Evolutionary conservation across 1,139 yeast genomes (phyloP).

Genomic region (Kazachstania sp.): DNA sequence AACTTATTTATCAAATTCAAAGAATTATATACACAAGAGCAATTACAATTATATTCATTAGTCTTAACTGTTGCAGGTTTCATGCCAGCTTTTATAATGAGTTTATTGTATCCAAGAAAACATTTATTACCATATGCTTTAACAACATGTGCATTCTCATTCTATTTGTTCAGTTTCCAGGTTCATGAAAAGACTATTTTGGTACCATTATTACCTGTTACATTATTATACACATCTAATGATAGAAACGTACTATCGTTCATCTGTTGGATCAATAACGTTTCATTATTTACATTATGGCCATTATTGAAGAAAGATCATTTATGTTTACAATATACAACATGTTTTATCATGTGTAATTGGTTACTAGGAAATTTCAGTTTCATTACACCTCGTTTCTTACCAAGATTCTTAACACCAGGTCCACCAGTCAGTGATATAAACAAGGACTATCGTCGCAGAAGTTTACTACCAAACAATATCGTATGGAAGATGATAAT

Average conservation of each 20-base stretch:
- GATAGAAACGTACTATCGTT: constrained; percentile 56
- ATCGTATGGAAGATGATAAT: constrained; percentile 52
- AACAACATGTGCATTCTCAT: constrained; percentile 78
- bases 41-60: constrained; percentile 58
- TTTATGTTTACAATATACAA: constrained; percentile 60
- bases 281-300: constrained; percentile 78
- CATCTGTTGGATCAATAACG: constrained; percentile 80
- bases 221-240: constrained; percentile 53
- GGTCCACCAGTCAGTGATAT: constrained; percentile 35
- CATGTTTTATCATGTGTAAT: constrained; percentile 56
- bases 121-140: constrained; percentile 61
- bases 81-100: constrained; percentile 52
- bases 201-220: constrained; percentile 78
- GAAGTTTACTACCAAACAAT: constrained; percentile 43
- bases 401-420: constrained; percentile 37
- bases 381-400: constrained; percentile 35
- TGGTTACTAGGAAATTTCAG: constrained; percentile 70
- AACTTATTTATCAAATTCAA: constrained; percentile 70
- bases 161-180: constrained; percentile 84
- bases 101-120: constrained; percentile 46
- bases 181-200: constrained; percentile 91
- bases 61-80: constrained; percentile 56
- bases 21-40: constrained; percentile 42
- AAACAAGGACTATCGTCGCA: constrained; percentile 31
- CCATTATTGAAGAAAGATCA: constrained; percentile 78